Conservation (phyloP, 2,329 filamentous ascomycete species). For the Aureobasidium sp. region DNA sequence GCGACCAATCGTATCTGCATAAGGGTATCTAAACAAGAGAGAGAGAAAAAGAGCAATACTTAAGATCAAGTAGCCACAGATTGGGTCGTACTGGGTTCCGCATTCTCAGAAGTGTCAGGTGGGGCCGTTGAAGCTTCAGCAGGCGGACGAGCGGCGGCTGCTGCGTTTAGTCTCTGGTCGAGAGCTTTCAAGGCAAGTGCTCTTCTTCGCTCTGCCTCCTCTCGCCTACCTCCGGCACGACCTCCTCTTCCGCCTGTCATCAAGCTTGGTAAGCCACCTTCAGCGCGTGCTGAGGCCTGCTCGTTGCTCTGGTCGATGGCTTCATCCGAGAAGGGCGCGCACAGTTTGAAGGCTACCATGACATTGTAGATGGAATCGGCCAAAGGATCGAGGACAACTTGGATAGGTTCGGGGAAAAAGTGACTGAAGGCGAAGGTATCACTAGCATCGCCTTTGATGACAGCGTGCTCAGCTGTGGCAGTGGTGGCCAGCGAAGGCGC, state of each 20-base stretch:
- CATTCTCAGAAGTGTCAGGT: background rate
- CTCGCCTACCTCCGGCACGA: slow-evolving; percentile 57
- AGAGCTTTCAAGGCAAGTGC: slow-evolving; percentile 85
- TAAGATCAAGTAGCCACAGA: background rate
- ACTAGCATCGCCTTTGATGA: slow-evolving; percentile 79
- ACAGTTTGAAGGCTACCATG: slow-evolving; percentile 68
- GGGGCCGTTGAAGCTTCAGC: background rate
- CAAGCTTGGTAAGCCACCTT: slow-evolving; percentile 54
- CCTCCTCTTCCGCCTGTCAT: slow-evolving; percentile 44
- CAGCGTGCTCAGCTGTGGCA: slow-evolving; percentile 39
- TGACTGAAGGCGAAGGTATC: slow-evolving; percentile 95
- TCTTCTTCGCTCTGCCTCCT: slow-evolving; percentile 84
- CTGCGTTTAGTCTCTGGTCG: slow-evolving; percentile 86
- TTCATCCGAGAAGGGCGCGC: slow-evolving; percentile 76
- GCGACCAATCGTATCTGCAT: background rate
- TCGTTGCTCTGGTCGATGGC: slow-evolving; percentile 69
- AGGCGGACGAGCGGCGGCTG: slow-evolving; percentile 41
- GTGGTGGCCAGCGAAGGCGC: slow-evolving; percentile 52
- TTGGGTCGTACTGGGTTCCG: background rate
- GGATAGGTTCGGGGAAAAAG: slow-evolving; percentile 82
- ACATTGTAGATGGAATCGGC: slow-evolving; percentile 67
- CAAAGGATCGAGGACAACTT: slow-evolving; percentile 69
- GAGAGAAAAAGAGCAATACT: background rate
- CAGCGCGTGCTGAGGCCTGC: slow-evolving; percentile 59
- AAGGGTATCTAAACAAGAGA: background rate